Evolutionary conservation across 148 eudicot species (phyloP).

Genomic region (Camellia granthamiana): DNA sequence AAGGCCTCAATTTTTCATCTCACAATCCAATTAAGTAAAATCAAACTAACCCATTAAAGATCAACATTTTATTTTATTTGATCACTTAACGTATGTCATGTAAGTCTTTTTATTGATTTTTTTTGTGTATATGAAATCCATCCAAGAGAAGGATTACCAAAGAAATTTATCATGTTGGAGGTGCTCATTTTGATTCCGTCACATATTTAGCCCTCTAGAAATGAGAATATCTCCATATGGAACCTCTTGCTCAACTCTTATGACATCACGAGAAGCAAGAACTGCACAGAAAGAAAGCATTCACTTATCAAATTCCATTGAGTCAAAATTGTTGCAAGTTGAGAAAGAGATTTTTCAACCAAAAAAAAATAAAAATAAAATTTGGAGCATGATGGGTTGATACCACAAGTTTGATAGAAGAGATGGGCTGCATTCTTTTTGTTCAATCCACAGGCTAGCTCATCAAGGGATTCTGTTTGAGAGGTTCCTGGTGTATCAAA

Average conservation of each 20-base stretch:
- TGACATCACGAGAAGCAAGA: slow-evolving; percentile 63
- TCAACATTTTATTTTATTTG: too few relatives aligned
- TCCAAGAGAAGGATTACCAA: background rate
- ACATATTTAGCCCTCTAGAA: slow-evolving; percentile 88
- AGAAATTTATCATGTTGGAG: background rate
- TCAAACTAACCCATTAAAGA: too few relatives aligned
- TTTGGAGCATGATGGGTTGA: background rate
- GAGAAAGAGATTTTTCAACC: background rate
- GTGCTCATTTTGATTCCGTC: slow-evolving; percentile 24
- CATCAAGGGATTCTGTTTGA: slow-evolving; percentile 65
- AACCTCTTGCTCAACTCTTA: slow-evolving; percentile 57
- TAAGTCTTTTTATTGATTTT: too few relatives aligned
- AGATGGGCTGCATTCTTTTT: slow-evolving; percentile 77
- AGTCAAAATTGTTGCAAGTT: background rate
- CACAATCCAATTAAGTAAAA: too few relatives aligned
- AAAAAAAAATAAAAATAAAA: background rate
- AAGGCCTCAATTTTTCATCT: too few relatives aligned
- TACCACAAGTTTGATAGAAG: slow-evolving; percentile 92
- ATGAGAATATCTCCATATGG: slow-evolving; percentile 83
- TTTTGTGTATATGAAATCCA: background rate
- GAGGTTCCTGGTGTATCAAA: slow-evolving; percentile 79
- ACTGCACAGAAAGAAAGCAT: slow-evolving; percentile 44
- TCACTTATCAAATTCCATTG: background rate
- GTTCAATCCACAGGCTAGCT: slow-evolving; percentile 75
- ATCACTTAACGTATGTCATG: too few relatives aligned